Evolutionary conservation across 148 eudicot genomes (phyloP).

Genomic region (Tetragonia tetragonoides): DNA sequence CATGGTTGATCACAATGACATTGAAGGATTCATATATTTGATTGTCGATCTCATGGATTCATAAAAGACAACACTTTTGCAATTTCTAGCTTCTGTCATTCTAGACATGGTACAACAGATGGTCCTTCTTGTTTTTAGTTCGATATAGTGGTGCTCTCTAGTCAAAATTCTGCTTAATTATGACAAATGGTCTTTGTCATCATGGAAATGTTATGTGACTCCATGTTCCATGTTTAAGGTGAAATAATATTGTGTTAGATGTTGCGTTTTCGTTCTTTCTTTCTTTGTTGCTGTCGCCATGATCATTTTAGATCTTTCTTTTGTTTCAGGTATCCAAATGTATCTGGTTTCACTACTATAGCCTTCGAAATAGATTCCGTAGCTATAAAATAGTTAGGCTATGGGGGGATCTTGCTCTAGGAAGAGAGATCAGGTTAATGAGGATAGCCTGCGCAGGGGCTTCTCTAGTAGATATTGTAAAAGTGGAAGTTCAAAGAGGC

Average conservation of each 20-base stretch:
- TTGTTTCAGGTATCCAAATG: slow-evolving; percentile 4
- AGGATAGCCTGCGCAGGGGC: slow-evolving; percentile 42
- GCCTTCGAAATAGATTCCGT: not conserved
- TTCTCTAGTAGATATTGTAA: slow-evolving; percentile 56
- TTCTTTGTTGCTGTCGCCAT: not conserved
- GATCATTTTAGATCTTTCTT: not conserved
- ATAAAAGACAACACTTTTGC: not conserved
- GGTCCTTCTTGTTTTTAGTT: not conserved
- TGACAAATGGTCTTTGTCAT: not conserved
- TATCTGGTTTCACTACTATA: not conserved
- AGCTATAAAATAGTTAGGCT: slow-evolving; percentile 9
- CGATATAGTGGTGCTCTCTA: not conserved
- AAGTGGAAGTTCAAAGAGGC: slow-evolving; percentile 80
- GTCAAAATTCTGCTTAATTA: not conserved
- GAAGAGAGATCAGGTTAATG: slow-evolving; percentile 57
- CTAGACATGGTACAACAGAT: not conserved
- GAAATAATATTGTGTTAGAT: not conserved
- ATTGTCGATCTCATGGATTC: not conserved
- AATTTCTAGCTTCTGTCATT: not conserved
- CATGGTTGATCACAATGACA: not conserved
- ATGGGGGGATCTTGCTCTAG: slow-evolving; percentile 87
- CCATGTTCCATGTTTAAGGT: not conserved
- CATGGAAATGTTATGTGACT: not conserved
- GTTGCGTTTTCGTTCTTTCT: not conserved
- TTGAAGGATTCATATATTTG: no score